Evolutionary conservation across 2,329 filamentous ascomycete genomes (phyloP), one percentile per base, ranked within the genome.

Genomic region (Scolecobasidium constrictum): DNA sequence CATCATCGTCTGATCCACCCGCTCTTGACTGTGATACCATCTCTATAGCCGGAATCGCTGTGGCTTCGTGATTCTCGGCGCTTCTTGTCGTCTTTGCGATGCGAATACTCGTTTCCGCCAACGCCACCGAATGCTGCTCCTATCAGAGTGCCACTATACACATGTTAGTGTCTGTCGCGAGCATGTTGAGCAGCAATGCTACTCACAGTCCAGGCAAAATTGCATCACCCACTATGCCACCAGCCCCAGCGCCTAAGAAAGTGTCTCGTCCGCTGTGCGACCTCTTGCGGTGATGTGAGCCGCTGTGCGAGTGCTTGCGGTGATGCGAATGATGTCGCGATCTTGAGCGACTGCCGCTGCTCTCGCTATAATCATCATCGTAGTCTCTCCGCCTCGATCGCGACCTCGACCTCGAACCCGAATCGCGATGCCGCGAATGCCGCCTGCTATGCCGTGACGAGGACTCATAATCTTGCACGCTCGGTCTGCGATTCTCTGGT

Each of bases 241-340:
- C 65, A 3, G 58, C 65, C 7, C 65, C 63, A 0, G 65, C 65
- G 37, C 65, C 65, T 0, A 68, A 50, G 40, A 68, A 68, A 0
- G 64, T 66, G 23, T 64, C 58, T 15, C 59, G 50, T 43, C 50
- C 50, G 42, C 50, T 40, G 38, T 39, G 16, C 11, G 20, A 20
- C 12, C 15, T 35, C 13, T 35, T 22, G 28, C 19, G n/a, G 17
- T 17, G 18, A 5, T 44, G 42, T n/a, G n/a, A n/a, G 19, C 20
- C 17, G 21, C 38, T 23, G 20, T 35, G 35, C 4, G 39, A 46
- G 9, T 43, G 42, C 15, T 37, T 39, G 38, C 38, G 42, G 9
- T 38, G 40, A 21, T 37, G 38, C 4, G 44, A 47, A 13, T 37
- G 35, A 40, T 35, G 20, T n/a, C 46, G 16, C 12, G 36, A 28